Base-by-base conservation (phyloP, 2,329 filamentous ascomycete genomes). In the Diplodia seriata region DNA sequence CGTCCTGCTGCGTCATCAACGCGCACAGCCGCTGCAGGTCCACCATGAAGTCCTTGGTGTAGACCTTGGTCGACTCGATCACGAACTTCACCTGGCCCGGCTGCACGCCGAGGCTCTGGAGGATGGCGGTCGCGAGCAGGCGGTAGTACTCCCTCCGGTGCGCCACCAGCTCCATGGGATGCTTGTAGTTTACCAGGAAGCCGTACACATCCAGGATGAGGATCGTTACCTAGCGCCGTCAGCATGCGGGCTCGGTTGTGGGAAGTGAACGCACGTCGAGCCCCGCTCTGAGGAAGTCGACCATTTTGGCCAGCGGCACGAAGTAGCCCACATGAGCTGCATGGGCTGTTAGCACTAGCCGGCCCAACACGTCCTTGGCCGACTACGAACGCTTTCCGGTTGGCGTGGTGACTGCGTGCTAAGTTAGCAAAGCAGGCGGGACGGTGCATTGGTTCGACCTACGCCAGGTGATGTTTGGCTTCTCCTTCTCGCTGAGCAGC, bases 111-210 rank as follows among this genome's bases (percentile, higher is more conserved):
- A 61, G 56, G 12, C 36, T 47, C 20, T 18, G 36, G 6, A 47
- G 38, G 31, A 61, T 26, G 18, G 56, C 56, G 33, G 20, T 15
- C 6, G 49, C 56, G 12, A 47, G 56, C 8, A 23, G 26, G n/a
- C 40, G 33, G 33, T 59, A 59, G 55, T 59, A 59, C 18, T 43
- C 33, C 29, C 23, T 4, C 15, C 55, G 55, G n/a, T 40, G 36
- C n/a, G 33, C 55, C 7, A 59, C 55, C 11, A 43, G n/a, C 9
- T 59, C 36, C 55, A 59, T 59, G 14, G 33, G 36, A 26, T 59
- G 55, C 15, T 26, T 23, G 55, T 59, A 59, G n/a, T 59, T 59
- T 9, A 59, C 55, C 20, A 59, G 55, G 55, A 59, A 59, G 18
- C 36, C 36, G 12, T 59, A 59, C 8, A 59, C 55, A 36, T 59